phyloP scores from a whole-genome alignment of 352 stramenopile genomes.

The Blastocystis sp. region DNA sequence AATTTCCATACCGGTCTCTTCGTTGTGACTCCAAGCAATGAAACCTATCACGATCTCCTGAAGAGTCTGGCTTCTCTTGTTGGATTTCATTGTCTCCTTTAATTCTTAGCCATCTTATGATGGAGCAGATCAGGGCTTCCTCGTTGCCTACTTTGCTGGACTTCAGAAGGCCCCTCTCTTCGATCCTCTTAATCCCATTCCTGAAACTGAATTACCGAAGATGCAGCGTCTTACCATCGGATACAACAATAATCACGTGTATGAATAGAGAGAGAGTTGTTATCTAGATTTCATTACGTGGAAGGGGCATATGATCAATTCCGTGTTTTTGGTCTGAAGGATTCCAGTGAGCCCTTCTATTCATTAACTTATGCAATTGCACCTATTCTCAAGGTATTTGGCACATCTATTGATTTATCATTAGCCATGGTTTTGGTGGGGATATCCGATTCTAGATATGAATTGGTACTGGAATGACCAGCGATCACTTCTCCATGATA shows the following conservation, averaged over 20 bases:
- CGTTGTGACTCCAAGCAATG: conserved; percentile 73
- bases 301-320: conserved; percentile 76
- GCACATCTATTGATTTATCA: neutral
- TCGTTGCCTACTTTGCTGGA: conserved; percentile 77
- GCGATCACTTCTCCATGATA: conserved; percentile 39
- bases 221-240: conserved; percentile 72
- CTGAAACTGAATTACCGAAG: conserved; percentile 66
- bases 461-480: conserved; percentile 62
- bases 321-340: conserved; percentile 76
- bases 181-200: conserved; percentile 66
- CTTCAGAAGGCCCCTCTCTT: conserved; percentile 74
- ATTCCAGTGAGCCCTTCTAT: conserved; percentile 72
- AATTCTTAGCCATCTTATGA: conserved; percentile 50
- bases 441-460: conserved; percentile 58
- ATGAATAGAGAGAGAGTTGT: conserved; percentile 68
- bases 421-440: conserved; percentile 62
- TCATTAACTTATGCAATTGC: conserved; percentile 78
- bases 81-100: conserved; percentile 69
- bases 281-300: conserved; percentile 75
- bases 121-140: conserved; percentile 74
- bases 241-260: conserved; percentile 84
- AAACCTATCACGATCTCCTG: conserved; percentile 73
- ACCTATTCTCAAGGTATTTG: conserved; percentile 72
- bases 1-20: conserved; percentile 79
- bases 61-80: conserved; percentile 70